A percentile compares a stretch with the other conserved stretches of the same genome.
phyloP scores from a whole-genome alignment of 768 basidiomycete species.

The Epithele typhae region DNA sequence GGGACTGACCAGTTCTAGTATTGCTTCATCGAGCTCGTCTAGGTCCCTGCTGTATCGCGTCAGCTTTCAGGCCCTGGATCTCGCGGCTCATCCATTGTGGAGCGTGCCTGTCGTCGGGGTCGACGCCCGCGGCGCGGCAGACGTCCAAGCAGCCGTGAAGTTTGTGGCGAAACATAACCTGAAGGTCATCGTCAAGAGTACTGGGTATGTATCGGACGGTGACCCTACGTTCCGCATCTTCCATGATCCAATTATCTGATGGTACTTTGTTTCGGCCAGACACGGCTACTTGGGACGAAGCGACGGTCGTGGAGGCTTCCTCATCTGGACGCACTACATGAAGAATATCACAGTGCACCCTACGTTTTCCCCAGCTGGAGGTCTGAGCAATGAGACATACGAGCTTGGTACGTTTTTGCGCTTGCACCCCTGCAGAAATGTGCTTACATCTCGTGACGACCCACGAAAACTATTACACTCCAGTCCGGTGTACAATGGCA shows the following conservation, averaged over 20 bases:
- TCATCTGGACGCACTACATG: constrained; percentile 39
- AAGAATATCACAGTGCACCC: constrained; percentile 32
- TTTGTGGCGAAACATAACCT: constrained; percentile 22
- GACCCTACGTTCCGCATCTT: no score
- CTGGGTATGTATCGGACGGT: constrained; percentile 2
- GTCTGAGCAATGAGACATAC: constrained; percentile 2
- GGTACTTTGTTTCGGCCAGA: no score
- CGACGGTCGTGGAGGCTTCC: constrained; percentile 17
- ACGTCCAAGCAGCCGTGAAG: constrained; percentile 22
- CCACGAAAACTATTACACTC: background rate
- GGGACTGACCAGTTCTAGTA: no score
- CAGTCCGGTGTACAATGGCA: constrained; percentile 17
- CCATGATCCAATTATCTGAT: no score
- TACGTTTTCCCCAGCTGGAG: constrained; percentile 31
- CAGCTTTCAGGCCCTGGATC: no score
- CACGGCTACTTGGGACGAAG: constrained; percentile 20
- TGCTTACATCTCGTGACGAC: no score
- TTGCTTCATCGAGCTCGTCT: no score
- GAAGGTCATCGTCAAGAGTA: constrained; percentile 26
- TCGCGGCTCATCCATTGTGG: no score
- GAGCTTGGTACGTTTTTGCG: constrained; percentile 9
- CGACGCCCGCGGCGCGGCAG: constrained; percentile 21
- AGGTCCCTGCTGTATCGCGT: no score
- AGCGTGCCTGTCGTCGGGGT: constrained; percentile 34
- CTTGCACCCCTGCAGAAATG: no score